Evolutionary conservation across 805 yeast genomes (phyloP).

Genomic region (Cyberlindnera euphorbiiphila): DNA sequence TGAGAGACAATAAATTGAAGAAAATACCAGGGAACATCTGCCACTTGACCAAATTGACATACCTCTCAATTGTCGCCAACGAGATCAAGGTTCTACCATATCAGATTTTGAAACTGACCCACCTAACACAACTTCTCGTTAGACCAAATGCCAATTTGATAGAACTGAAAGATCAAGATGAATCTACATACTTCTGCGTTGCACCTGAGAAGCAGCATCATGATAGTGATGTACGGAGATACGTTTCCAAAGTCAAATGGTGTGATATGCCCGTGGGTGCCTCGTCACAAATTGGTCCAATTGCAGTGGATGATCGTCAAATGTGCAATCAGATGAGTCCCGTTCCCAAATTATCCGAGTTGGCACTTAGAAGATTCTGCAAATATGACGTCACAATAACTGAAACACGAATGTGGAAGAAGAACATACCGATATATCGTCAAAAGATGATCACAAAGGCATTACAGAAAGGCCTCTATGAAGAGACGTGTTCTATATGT

Average conservation of each 20-base stretch:
- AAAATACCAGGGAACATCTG: slow-evolving; percentile 45
- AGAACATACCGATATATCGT: slow-evolving; percentile 39
- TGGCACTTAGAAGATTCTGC: slow-evolving; percentile 47
- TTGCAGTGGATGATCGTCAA: slow-evolving; percentile 21
- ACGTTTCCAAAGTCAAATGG: slow-evolving; percentile 27
- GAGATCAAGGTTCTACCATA: slow-evolving; percentile 49
- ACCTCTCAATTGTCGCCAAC: slow-evolving; percentile 49
- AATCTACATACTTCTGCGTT: slow-evolving; percentile 21
- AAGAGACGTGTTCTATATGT: slow-evolving; percentile 53
- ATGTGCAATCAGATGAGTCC: slow-evolving; percentile 22
- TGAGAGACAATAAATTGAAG: slow-evolving; percentile 47
- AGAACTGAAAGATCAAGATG: slow-evolving; percentile 22
- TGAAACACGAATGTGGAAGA: slow-evolving; percentile 54
- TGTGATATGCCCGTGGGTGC: slow-evolving; percentile 9
- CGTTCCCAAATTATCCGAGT: slow-evolving; percentile 44
- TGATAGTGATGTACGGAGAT: slow-evolving; percentile 22
- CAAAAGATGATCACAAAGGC: slow-evolving; percentile 49
- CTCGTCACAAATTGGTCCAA: slow-evolving; percentile 4
- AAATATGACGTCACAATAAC: slow-evolving; percentile 49
- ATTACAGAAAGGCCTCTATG: slow-evolving; percentile 45
- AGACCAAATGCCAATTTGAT: slow-evolving; percentile 48
- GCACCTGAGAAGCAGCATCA: slow-evolving; percentile 18
- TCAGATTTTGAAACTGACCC: slow-evolving; percentile 44
- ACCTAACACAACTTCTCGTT: slow-evolving; percentile 43
- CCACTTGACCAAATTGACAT: slow-evolving; percentile 39